phyloP scores from a whole-genome alignment of 306 rosid species.

The Arachis hypogaea region DNA sequence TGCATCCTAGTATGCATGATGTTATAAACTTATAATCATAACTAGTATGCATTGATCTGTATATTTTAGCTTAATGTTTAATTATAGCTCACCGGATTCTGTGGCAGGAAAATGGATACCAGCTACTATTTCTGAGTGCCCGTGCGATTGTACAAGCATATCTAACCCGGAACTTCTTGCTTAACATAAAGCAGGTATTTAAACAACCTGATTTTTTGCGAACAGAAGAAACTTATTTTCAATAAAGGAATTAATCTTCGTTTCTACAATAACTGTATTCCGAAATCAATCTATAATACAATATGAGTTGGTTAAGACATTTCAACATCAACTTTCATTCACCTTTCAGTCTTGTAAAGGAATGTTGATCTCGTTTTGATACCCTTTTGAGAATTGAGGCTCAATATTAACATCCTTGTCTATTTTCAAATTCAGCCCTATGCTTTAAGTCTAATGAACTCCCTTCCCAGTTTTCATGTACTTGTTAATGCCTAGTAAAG shows the following conservation, averaged over 20 bases:
- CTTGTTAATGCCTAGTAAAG: no score
- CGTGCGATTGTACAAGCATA: conserved; percentile 99
- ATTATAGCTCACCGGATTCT: conserved; percentile 18
- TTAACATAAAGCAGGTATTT: conserved; percentile 79
- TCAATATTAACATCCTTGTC: no score
- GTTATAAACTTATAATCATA: not conserved
- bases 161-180: conserved; percentile 83
- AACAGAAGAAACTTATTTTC: conserved; percentile 18
- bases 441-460: no score
- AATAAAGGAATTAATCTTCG: conserved; percentile 10
- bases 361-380: conserved; percentile 21
- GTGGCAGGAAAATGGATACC: conserved; percentile 97
- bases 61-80: conserved; percentile 36
- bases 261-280: conserved; percentile 19
- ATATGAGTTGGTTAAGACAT: conserved; percentile 9
- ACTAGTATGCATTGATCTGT: conserved; percentile 12
- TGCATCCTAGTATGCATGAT: not conserved
- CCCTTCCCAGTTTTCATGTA: no score
- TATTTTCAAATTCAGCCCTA: no score
- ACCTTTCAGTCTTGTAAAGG: conserved; percentile 22
- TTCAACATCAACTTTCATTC: not conserved
- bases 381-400: not conserved
- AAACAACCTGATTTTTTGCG: conserved; percentile 22
- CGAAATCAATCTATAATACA: not conserved
- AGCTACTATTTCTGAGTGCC: conserved; percentile 94